Conservation (phyloP, 2,329 filamentous ascomycete species). For the Periglandula ipomoeae region DNA sequence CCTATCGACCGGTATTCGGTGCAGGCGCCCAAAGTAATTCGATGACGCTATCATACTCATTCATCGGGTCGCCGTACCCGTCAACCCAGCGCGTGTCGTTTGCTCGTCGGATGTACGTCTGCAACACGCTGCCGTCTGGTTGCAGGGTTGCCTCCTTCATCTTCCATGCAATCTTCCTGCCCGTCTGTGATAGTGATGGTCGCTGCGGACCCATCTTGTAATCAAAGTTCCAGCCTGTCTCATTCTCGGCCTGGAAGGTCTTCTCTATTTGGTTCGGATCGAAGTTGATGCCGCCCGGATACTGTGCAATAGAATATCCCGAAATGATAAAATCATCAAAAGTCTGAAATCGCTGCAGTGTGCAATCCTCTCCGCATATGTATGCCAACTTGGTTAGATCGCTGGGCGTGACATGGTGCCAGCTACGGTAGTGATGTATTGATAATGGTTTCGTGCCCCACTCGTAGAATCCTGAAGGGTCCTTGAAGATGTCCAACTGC, state of each 20-base stretch:
- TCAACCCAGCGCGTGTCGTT: constrained; percentile 44
- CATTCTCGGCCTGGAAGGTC: constrained; percentile 39
- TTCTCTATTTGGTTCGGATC: constrained; percentile 40
- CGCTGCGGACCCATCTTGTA: constrained; percentile 40
- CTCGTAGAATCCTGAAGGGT: constrained; percentile 56
- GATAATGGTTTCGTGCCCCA: constrained; percentile 48
- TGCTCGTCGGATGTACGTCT: constrained; percentile 41
- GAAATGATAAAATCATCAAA: constrained; percentile 45
- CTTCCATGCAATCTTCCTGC: constrained; percentile 43
- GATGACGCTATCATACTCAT: constrained; percentile 41
- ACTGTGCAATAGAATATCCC: constrained; percentile 49
- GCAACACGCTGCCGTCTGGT: constrained; percentile 38
- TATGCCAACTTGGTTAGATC: constrained; percentile 47
- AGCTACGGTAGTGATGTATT: constrained; percentile 55
- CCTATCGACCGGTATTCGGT: not conserved
- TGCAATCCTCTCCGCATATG: constrained; percentile 37
- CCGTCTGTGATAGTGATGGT: constrained; percentile 34
- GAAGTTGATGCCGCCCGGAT: constrained; percentile 40
- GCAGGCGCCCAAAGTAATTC: constrained; percentile 45
- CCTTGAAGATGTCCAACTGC: constrained; percentile 50
- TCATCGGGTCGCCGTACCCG: constrained; percentile 35
- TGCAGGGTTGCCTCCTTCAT: constrained; percentile 37
- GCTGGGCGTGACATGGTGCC: constrained; percentile 44
- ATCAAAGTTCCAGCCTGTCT: constrained; percentile 38
- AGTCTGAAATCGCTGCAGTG: constrained; percentile 47